phyloP scores from a whole-genome alignment of 768 basidiomycete species.

The Hebeloma cylindrosporum region DNA sequence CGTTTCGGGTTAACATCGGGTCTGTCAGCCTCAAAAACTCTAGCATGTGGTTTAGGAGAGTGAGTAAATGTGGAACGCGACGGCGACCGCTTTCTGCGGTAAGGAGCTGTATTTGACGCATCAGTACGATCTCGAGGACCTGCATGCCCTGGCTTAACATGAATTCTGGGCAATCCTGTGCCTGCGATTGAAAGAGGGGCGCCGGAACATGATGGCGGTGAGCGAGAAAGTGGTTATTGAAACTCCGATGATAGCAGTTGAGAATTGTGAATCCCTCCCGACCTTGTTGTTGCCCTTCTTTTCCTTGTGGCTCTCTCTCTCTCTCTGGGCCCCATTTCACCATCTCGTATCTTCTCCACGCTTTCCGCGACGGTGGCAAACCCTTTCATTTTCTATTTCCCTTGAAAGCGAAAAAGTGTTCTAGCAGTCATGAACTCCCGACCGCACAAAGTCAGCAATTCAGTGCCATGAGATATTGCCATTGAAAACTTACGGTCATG shows the following conservation, averaged over 20 bases:
- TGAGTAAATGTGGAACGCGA: constrained; percentile 11
- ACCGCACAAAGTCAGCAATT: constrained; percentile 59
- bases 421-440: constrained; percentile 62
- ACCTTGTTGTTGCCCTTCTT: constrained; percentile 18
- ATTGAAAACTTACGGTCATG: constrained; percentile 10
- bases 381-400: constrained; percentile 18
- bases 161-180: constrained; percentile 8
- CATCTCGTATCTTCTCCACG: constrained; percentile 12
- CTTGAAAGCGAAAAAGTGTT: constrained; percentile 20
- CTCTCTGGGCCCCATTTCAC: constrained; percentile 23
- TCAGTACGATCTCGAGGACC: constrained; percentile 7
- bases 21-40: not conserved
- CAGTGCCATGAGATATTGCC: constrained; percentile 4
- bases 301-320: constrained; percentile 17
- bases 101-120: constrained; percentile 8
- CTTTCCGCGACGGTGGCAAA: constrained; percentile 19
- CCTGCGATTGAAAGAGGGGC: constrained; percentile 11
- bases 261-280: constrained; percentile 12
- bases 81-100: constrained; percentile 8
- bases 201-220: constrained; percentile 19
- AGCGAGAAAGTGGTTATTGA: constrained; percentile 29
- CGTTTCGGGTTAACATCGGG: not conserved
- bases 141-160: constrained; percentile 11
- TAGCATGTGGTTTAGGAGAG: not conserved
- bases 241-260: constrained; percentile 40